Conservation (phyloP, 495 filamentous ascomycete species). For the Gamarada debralockiae region DNA sequence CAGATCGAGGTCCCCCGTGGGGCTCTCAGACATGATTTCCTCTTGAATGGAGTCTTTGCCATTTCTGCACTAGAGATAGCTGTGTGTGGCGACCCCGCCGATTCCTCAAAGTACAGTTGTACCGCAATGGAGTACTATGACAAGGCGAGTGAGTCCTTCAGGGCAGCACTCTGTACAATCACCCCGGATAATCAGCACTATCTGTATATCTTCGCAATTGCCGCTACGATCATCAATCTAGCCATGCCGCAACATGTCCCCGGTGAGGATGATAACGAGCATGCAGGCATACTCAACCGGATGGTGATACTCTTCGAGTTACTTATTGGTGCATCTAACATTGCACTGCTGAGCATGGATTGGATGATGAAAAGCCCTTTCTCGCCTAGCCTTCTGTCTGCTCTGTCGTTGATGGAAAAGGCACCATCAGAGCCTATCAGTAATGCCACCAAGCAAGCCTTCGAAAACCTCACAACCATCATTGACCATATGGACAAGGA, state of each 20-base stretch:
- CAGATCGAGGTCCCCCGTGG: slow-evolving; percentile 26
- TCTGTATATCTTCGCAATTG: slow-evolving; percentile 31
- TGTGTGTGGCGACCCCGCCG: slow-evolving; percentile 4
- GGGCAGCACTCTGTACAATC: slow-evolving; percentile 24
- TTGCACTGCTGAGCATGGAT: slow-evolving; percentile 23
- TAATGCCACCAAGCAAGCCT: slow-evolving; percentile 15
- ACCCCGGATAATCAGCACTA: slow-evolving; percentile 24
- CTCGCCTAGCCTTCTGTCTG: slow-evolving; percentile 16
- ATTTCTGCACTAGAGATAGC: slow-evolving; percentile 30
- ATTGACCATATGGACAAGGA: background rate
- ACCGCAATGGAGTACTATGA: slow-evolving; percentile 31
- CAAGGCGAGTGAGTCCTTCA: slow-evolving; percentile 29
- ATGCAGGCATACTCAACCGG: slow-evolving; percentile 17
- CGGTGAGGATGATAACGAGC: slow-evolving; percentile 7
- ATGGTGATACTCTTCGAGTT: slow-evolving; percentile 28
- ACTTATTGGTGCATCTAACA: slow-evolving; percentile 23
- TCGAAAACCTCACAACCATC: slow-evolving; percentile 17
- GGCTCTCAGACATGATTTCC: slow-evolving; percentile 26
- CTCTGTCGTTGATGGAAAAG: slow-evolving; percentile 10
- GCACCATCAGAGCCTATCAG: slow-evolving; percentile 11
- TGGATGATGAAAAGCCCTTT: slow-evolving; percentile 27
- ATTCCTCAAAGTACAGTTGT: slow-evolving; percentile 24
- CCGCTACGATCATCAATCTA: slow-evolving; percentile 29
- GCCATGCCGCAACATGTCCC: slow-evolving; percentile 23
- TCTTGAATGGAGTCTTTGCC: slow-evolving; percentile 32